Percentiles rank a stretch among this genome's conserved stretches.
Evolutionary conservation across 202 grass and related monocot genomes (phyloP).

Genomic region (Brachypodium distachyon): DNA sequence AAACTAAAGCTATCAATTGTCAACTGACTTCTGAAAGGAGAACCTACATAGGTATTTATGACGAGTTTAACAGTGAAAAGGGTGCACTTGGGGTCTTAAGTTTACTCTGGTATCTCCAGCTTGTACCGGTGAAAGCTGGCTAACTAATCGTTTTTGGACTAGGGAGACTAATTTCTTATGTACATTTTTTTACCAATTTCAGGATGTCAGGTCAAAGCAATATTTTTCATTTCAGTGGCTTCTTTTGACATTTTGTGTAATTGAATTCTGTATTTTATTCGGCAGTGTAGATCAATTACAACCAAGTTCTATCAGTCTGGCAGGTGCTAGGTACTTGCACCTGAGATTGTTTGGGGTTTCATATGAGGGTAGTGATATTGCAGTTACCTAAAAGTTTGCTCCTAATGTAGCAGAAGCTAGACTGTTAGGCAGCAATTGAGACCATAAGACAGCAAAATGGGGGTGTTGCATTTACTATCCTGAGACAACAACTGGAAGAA

Average conservation of each 20-base stretch:
- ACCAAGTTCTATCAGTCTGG: not conserved
- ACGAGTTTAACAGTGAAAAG: not conserved
- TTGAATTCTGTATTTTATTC: not conserved
- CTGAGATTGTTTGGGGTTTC: not conserved
- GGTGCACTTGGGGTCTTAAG: too few species aligned
- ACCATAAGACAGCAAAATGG: not conserved
- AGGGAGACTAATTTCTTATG: not conserved
- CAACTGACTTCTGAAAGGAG: not conserved
- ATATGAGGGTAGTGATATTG: not conserved
- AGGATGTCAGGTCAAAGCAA: not conserved
- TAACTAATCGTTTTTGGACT: not conserved
- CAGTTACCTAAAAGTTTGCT: not conserved
- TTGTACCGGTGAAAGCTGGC: not conserved
- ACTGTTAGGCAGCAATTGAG: not conserved
- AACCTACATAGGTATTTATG: not conserved
- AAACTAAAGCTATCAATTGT: not conserved
- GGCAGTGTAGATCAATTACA: not conserved
- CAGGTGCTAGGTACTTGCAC: not conserved
- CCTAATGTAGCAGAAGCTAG: not conserved
- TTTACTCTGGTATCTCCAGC: not conserved
- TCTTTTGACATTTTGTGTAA: not conserved
- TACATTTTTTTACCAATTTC: not conserved
- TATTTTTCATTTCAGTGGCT: not conserved
- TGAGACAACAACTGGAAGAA: not conserved
- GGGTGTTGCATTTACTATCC: not conserved